Conservation (phyloP, 2,329 filamentous ascomycete species). For the Ascochyta clinopodiicola region DNA sequence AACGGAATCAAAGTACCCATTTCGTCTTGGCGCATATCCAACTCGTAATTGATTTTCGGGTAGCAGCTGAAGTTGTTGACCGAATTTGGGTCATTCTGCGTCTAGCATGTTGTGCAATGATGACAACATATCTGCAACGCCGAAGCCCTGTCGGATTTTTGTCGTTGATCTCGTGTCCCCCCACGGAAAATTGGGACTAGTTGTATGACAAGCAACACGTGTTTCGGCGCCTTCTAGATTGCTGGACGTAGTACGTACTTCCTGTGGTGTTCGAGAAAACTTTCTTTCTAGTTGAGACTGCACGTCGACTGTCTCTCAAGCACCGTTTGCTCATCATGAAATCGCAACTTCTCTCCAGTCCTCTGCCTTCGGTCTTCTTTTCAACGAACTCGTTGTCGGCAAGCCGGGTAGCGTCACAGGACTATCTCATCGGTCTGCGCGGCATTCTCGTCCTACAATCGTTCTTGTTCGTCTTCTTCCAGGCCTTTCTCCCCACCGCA, state of each 20-base stretch:
- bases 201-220: constrained; percentile 3
- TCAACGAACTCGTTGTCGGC: constrained; percentile 17
- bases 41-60: constrained; percentile 7
- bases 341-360: constrained; percentile 22
- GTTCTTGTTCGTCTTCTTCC: constrained; percentile 56
- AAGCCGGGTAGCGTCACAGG: constrained; percentile 27
- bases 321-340: constrained; percentile 23
- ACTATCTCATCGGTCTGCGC: constrained; percentile 54
- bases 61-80: constrained; percentile 9
- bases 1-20: neutral
- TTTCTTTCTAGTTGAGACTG: neutral
- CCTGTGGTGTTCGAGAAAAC: constrained; percentile 8
- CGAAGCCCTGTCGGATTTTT: constrained; percentile 14
- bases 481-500: constrained; percentile 53
- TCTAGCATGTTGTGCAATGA: constrained; percentile 3
- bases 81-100: constrained; percentile 6
- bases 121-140: neutral
- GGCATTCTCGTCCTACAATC: constrained; percentile 53
- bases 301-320: constrained; percentile 2
- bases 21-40: constrained; percentile 14
- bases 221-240: constrained; percentile 8
- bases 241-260: constrained; percentile 4
- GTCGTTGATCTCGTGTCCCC: constrained; percentile 29
- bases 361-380: constrained; percentile 22
- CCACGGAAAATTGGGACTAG: constrained; percentile 14